phyloP scores from a whole-genome alignment of 768 basidiomycete species.

The Pisolithus tinctorius region DNA sequence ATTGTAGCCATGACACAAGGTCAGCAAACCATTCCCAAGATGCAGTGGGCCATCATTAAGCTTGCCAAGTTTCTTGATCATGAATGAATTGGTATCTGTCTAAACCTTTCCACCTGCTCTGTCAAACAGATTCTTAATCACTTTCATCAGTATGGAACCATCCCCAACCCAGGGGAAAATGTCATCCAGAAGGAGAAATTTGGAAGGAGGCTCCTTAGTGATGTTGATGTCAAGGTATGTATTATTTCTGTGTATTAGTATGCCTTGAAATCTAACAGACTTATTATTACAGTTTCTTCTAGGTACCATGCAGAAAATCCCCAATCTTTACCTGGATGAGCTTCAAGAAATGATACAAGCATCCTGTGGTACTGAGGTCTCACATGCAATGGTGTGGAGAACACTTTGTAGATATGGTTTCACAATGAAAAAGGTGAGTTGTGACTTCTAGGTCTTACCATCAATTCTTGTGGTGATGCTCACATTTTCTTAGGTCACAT shows the following conservation, averaged over 20 bases:
- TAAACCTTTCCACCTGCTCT: not conserved
- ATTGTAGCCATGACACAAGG: too few relatives aligned
- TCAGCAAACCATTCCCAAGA: not conserved
- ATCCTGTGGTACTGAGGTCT: not conserved
- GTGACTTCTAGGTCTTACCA: not conserved
- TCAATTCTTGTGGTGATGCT: not conserved
- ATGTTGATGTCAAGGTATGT: not conserved
- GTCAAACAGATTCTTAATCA: not conserved
- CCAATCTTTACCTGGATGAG: not conserved
- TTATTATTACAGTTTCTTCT: slow-evolving; percentile 1
- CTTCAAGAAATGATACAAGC: not conserved
- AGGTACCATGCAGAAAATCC: not conserved
- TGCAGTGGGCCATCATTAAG: not conserved
- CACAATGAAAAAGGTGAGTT: slow-evolving; percentile 2
- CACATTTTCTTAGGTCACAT: not conserved
- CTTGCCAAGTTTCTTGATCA: not conserved
- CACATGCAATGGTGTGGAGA: not conserved
- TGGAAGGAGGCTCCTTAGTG: not conserved
- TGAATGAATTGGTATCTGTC: not conserved
- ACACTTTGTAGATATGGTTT: not conserved
- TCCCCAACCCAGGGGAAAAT: not conserved
- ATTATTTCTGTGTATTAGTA: not conserved
- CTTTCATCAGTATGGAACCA: not conserved
- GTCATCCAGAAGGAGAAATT: not conserved
- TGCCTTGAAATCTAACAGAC: not conserved